These are phyloP conservation scores for Acer saccharum DNA, from an alignment of 345 rosid genomes.

Conservation along the genomic window DNA sequence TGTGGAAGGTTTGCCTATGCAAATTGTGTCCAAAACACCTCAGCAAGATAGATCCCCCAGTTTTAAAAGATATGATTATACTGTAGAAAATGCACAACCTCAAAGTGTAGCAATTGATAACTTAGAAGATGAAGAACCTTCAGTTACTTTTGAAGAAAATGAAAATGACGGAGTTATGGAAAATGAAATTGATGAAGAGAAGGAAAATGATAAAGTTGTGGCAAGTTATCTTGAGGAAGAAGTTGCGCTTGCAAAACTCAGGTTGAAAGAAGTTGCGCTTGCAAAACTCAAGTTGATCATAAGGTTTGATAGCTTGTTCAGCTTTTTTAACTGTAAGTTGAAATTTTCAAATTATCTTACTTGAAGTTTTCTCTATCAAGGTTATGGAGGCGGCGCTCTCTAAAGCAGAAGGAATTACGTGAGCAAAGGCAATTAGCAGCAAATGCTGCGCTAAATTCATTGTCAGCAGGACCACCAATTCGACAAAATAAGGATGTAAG, in stretches of 20 bases:
- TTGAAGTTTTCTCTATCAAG: slow-evolving; percentile 42
- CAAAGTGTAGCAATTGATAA: slow-evolving; percentile 30
- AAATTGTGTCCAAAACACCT: slow-evolving; percentile 38
- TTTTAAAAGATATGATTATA: slow-evolving; percentile 17
- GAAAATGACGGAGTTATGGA: slow-evolving; percentile 33
- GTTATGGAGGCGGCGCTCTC: slow-evolving; percentile 78
- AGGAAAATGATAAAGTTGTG: slow-evolving; percentile 36
- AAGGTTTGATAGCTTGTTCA: slow-evolving; percentile 53
- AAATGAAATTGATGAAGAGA: slow-evolving; percentile 38
- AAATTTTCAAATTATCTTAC: slow-evolving; percentile 12
- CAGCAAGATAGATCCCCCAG: slow-evolving; percentile 42
- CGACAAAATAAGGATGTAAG: slow-evolving; percentile 61
- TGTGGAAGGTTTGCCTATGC: slow-evolving; percentile 36
- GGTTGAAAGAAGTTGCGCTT: slow-evolving; percentile 55
- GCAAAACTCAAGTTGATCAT: slow-evolving; percentile 86
- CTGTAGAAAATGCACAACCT: slow-evolving; percentile 26
- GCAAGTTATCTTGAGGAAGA: slow-evolving; percentile 49
- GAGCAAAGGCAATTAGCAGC: slow-evolving; percentile 70
- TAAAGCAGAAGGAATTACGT: slow-evolving; percentile 57
- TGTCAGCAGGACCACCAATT: slow-evolving; percentile 77
- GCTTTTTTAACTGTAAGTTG: slow-evolving; percentile 11
- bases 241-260: slow-evolving; percentile 52
- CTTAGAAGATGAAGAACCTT: slow-evolving; percentile 37
- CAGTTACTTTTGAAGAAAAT: slow-evolving; percentile 36
- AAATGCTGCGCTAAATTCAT: slow-evolving; percentile 67